Base-by-base conservation (phyloP, 1,284 basidiomycete species). In the Tilletia walkeri region DNA sequence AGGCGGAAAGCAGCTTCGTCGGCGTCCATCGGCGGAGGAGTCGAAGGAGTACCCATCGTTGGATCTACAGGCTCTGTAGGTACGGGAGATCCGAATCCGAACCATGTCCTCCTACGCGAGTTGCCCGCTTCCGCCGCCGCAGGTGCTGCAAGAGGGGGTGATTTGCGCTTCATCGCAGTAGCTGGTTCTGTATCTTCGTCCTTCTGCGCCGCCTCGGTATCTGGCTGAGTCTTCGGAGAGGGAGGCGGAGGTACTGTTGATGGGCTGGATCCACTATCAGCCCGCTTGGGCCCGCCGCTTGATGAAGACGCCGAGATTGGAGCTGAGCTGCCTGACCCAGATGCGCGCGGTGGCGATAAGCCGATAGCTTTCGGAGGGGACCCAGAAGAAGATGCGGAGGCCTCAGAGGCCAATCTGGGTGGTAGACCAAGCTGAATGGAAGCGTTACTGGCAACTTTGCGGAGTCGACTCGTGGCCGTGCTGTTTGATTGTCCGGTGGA, bases 1-100 rank as follows among this genome's bases (percentile, higher is more conserved):
- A 70, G 49, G 12, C 76, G 65, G 45, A 77, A 77, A 1, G 70
- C 74, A 3, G 76, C 76, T 45, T 77, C 76, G 2, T 75, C 76
- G 18, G 75, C 74, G 50, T 69, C 70, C 74, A 77, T 76, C 0
- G 74, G 73, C 9, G 73, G 73, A n/a, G 76, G 76, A 7, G 41
- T 45, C 41, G 41, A 45, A 7, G 41, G 41, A 45, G 41, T 45
- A 7, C 14, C 41, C 14, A 7, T 14, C 6, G 14, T 45, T 9
- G 41, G 41, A 14, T 45, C 14, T 7, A 45, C 14, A 3, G 41
- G 41, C 41, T 45, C 41, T 9, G 41, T 14, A 45, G 41, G 6
- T 3, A 45, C 14, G 41, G 41, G 41, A 34, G 59, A 63, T 38
- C 59, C 59, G 59, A 63, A 63, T 9, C 59, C 59, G 36, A 38